These are phyloP conservation scores for Artemisia annua DNA, from an alignment of 129 eudicot genomes.

Conservation along the genomic window DNA sequence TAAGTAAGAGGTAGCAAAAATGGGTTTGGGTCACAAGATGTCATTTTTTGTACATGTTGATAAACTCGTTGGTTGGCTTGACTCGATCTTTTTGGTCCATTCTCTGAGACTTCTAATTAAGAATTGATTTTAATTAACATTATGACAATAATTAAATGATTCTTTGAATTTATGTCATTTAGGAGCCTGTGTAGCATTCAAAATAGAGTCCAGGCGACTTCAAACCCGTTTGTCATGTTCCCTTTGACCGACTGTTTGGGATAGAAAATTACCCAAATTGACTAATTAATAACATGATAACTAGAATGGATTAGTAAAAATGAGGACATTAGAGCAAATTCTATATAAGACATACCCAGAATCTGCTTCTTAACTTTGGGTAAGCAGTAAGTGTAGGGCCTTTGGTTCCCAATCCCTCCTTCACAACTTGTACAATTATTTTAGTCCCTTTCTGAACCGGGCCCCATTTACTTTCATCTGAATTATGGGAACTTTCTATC, in stretches of 20 bases:
- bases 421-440: constrained; percentile 82
- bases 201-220: background rate
- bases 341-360: constrained; percentile 63
- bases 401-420: constrained; percentile 96
- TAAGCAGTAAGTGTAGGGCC: constrained; percentile 83
- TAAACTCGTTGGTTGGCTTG: too few species aligned
- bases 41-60: too few species aligned
- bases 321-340: background rate
- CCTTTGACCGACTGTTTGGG: background rate
- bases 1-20: background rate
- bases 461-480: constrained; percentile 59
- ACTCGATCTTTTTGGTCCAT: too few species aligned
- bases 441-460: constrained; percentile 79
- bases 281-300: background rate
- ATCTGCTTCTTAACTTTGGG: constrained; percentile 90
- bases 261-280: background rate
- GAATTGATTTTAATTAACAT: background rate
- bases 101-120: too few species aligned
- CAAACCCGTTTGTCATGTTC: background rate
- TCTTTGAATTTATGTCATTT: background rate
- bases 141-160: background rate
- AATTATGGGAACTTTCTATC: constrained; percentile 34
- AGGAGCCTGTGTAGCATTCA: background rate
- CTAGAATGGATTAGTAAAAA: background rate
- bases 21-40: constrained; percentile 2